These are phyloP conservation scores for Metarhizium sp. DNA, from an alignment of 2,329 filamentous ascomycete species.

Conservation along the genomic window DNA sequence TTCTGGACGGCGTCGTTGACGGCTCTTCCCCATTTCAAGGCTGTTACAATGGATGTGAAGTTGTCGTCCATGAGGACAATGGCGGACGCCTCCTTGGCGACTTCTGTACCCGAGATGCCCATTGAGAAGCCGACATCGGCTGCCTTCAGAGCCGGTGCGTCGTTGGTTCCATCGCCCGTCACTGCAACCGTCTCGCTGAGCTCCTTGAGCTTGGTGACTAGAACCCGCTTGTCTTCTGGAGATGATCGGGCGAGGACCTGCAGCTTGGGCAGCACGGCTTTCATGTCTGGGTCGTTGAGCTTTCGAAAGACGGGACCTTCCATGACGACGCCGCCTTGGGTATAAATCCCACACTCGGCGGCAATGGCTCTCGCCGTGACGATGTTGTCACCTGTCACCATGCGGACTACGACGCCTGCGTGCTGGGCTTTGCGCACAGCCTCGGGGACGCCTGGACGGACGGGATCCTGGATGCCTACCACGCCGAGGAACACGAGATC, in stretches of 20 bases:
- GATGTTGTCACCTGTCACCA: constrained; percentile 43
- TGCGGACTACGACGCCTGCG: constrained; percentile 55
- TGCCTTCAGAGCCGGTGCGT: constrained; percentile 55
- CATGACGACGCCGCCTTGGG: constrained; percentile 53
- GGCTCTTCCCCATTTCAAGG: constrained; percentile 58
- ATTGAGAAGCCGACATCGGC: constrained; percentile 61
- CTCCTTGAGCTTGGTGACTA: constrained; percentile 44
- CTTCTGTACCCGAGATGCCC: constrained; percentile 58
- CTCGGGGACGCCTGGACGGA: constrained; percentile 48
- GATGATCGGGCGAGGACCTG: constrained; percentile 48
- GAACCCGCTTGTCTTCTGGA: constrained; percentile 49
- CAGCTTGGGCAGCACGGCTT: constrained; percentile 37
- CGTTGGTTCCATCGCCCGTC: constrained; percentile 59
- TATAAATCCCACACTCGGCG: constrained; percentile 54
- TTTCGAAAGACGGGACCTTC: constrained; percentile 54
- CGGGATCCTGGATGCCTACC: constrained; percentile 56
- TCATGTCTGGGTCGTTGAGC: constrained; percentile 42
- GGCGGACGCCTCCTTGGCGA: constrained; percentile 59
- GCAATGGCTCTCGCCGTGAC: constrained; percentile 56
- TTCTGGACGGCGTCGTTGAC: constrained; percentile 62
- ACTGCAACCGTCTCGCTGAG: constrained; percentile 51
- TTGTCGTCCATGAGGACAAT: constrained; percentile 61
- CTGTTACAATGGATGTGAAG: constrained; percentile 56
- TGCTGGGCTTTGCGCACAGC: constrained; percentile 51
- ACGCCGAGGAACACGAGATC: constrained; percentile 64